Conservation (phyloP, 176 grass and related monocot genomes). For the Tillandsia leiboldiana region DNA sequence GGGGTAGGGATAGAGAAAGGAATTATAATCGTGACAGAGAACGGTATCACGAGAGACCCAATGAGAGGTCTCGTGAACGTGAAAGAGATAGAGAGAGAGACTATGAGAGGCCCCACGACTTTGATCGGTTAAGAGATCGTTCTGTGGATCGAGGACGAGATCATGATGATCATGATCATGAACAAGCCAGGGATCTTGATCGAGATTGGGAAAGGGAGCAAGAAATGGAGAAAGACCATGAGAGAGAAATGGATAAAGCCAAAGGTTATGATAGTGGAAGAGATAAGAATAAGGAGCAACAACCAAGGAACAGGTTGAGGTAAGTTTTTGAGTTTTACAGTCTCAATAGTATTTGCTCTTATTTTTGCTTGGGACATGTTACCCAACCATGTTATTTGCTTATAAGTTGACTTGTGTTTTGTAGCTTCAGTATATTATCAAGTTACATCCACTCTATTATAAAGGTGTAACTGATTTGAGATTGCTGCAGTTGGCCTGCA, state of each 20-base stretch:
- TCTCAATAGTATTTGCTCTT: conserved; percentile 1
- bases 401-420: no score
- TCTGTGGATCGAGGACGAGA: conserved; percentile 37
- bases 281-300: conserved; percentile 49
- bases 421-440: no score
- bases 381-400: neutral
- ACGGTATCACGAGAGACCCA: conserved; percentile 46
- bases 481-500: no score
- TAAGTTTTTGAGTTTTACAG: conserved; percentile 25
- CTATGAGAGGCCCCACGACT: conserved; percentile 39
- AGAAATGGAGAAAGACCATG: conserved; percentile 47
- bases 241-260: conserved; percentile 40
- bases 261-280: conserved; percentile 36
- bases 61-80: conserved; percentile 49
- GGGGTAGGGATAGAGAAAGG: conserved; percentile 55
- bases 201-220: conserved; percentile 21
- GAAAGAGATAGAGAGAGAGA: conserved; percentile 56
- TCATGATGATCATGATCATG: conserved; percentile 47
- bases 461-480: no score
- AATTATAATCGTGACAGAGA: conserved; percentile 60
- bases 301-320: conserved; percentile 44
- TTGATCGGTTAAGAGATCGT: conserved; percentile 48
- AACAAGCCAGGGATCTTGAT: conserved; percentile 36
- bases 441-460: no score
- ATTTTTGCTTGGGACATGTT: no score